These are phyloP conservation scores for Clavispora vitiphila DNA, from an alignment of 805 yeast species.

Conservation along the genomic window DNA sequence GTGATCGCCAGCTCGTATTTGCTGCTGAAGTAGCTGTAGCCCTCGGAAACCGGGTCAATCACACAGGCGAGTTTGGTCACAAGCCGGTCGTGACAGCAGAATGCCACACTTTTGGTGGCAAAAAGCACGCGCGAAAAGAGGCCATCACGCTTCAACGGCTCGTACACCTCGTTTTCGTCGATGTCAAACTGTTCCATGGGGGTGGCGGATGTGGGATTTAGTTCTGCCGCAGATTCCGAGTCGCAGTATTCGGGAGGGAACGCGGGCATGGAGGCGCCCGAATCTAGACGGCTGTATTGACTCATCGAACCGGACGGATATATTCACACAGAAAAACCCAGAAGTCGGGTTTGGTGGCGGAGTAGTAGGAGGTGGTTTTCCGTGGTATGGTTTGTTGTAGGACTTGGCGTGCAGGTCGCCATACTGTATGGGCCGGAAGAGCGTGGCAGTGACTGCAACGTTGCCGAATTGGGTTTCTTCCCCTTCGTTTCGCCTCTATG, in stretches of 20 bases:
- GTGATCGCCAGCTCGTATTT: conserved; percentile 55
- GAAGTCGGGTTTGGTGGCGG: neutral
- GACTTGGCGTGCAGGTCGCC: too few relatives aligned
- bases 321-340: neutral
- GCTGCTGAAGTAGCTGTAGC: conserved; percentile 34
- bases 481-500: too few relatives aligned
- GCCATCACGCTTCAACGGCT: conserved; percentile 15
- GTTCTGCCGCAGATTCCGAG: neutral
- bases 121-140: conserved; percentile 35
- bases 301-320: neutral
- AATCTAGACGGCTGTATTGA: neutral
- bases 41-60: conserved; percentile 50
- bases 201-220: neutral
- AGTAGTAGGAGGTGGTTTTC: neutral
- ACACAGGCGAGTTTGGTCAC: conserved; percentile 41
- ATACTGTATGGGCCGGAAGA: too few relatives aligned
- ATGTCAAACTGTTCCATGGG: conserved; percentile 32
- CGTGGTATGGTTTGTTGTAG: neutral
- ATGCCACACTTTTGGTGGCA: conserved; percentile 30
- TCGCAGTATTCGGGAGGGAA: conserved; percentile 9
- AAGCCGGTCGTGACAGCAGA: conserved; percentile 29
- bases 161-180: conserved; percentile 25
- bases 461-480: too few relatives aligned
- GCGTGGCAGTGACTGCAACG: too few relatives aligned
- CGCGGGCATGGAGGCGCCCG: conserved; percentile 4